phyloP scores from a whole-genome alignment of 1,284 basidiomycete species.

The Cystobasidium pallidum region DNA sequence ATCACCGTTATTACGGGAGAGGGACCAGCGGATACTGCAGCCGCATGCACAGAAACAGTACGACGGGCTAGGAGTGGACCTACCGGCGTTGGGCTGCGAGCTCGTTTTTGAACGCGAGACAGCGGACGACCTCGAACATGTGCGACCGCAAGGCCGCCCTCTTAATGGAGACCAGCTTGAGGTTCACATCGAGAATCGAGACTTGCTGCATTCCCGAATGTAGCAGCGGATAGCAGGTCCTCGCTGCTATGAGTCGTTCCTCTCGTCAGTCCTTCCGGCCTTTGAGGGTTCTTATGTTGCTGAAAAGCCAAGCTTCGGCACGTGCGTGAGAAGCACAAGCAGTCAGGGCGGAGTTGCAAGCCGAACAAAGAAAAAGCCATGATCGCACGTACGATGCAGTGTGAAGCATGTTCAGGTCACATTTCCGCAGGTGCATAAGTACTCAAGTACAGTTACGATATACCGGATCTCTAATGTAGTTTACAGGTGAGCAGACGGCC shows the following conservation, averaged over 20 bases:
- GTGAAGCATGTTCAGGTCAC: no score
- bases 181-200: slow-evolving; percentile 37
- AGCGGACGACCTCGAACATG: slow-evolving; percentile 37
- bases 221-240: not conserved
- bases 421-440: no score
- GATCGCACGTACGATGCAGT: no score
- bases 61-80: not conserved
- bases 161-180: slow-evolving; percentile 40
- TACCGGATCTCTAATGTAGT: no score
- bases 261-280: not conserved
- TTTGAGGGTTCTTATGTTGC: not conserved
- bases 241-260: no score
- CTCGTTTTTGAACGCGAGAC: slow-evolving; percentile 27
- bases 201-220: not conserved
- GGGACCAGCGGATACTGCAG: slow-evolving; percentile 6
- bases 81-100: slow-evolving; percentile 20
- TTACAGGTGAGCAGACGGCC: no score
- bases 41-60: not conserved
- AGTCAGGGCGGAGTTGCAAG: no score
- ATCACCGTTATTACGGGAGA: not conserved
- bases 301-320: not conserved
- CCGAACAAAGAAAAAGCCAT: no score
- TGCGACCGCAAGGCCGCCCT: slow-evolving; percentile 16
- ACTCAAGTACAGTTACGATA: no score
- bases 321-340: not conserved